Evolutionary conservation across 1,284 basidiomycete species (phyloP).

Genomic region (Tausonia pullulans): DNA sequence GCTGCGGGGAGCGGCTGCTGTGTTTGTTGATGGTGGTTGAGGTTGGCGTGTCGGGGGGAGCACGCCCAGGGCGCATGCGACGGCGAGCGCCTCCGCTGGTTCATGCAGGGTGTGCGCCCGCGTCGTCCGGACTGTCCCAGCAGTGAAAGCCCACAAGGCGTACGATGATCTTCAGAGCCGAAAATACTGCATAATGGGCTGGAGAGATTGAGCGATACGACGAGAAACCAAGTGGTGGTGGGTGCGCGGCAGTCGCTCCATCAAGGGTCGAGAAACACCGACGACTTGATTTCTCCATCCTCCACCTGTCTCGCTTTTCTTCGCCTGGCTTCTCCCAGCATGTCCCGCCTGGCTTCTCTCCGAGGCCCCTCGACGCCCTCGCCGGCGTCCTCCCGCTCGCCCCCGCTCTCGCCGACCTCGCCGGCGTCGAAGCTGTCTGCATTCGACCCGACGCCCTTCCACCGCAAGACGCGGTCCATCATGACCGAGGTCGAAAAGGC

Average conservation of each 20-base stretch:
- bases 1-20: no score
- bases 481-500: slow-evolving; percentile 13
- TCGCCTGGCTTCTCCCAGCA: neutral
- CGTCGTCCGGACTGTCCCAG: no score
- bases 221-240: no score
- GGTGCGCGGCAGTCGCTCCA: no score
- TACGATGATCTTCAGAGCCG: no score
- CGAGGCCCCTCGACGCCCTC: slow-evolving; percentile 15
- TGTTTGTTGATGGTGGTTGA: no score
- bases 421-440: neutral
- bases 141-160: no score
- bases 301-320: neutral
- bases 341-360: slow-evolving; percentile 17
- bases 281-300: neutral
- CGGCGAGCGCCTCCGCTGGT: slow-evolving; percentile 48
- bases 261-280: no score
- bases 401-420: neutral
- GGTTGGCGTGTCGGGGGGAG: no score
- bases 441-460: slow-evolving; percentile 13
- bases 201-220: no score
- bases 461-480: slow-evolving; percentile 12
- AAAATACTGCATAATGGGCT: no score
- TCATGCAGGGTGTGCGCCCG: slow-evolving; percentile 39
- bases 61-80: slow-evolving; percentile 16
- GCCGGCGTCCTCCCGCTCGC: neutral